Evolutionary conservation across 257 asterid species (phyloP), one percentile per base, ranked within the genome.

Genomic region (Petunia axillaris): DNA sequence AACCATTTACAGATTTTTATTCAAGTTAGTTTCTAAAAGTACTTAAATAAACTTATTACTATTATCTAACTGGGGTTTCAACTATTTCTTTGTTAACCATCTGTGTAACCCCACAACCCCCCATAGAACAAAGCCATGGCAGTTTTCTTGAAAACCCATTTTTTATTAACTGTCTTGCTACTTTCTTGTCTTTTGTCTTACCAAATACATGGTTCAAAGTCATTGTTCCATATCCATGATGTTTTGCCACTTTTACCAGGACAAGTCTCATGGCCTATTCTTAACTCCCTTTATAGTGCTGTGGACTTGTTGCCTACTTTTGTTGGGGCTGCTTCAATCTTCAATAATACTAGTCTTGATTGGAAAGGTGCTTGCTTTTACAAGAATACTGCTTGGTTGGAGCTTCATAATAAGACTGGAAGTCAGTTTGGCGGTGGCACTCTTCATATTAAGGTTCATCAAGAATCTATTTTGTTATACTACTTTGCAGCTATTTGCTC

Each of bases 321-420:
- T 62, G 89, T 95, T 1, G 98, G 98, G 9, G 91, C 97, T 52
- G 91, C 90, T 59, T 83, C 91, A 10, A 44, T 81, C 48, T 76
- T 82, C 3, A 65, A 78, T 7, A 86, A 90, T 54, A 83, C 60
- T 60, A 82, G 88, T 36, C 75, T 89, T 55, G 64, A 86, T 43
- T 94, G 98, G 97, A 90, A 92, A 85, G 97, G 98, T 36, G 90
- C 97, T 71, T 93, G 98, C 80, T 93, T 93, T 55, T 89, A 89
- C 80, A 54, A 92, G 35, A 92, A 90, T 76, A 89, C 85, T 55
- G 98, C 98, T 79, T 88, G 88, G 88, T 67, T 94, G 89, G 93
- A 79, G 80, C 93, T 94, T 62, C 91, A 92, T 80, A 91, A 92
- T 78, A 90, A 91, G 75, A 87, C 84, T 76, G 91, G 90, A 14